Conservation (phyloP, 83 land plant species). For the Isoetes engelmannii region DNA sequence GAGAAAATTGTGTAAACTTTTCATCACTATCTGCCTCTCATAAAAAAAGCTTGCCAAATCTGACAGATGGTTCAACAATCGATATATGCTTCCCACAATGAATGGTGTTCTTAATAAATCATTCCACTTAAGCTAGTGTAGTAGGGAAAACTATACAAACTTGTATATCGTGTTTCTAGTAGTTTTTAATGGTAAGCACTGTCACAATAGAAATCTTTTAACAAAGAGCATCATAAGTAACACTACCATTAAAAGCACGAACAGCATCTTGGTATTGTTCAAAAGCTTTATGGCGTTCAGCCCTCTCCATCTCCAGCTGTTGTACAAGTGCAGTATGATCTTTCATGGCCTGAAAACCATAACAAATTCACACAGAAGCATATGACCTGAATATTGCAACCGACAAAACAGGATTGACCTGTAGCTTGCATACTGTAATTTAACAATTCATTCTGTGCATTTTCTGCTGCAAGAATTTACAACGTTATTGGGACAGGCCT, state of each 20-base stretch:
- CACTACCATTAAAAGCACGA: not conserved
- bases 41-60: too few species aligned
- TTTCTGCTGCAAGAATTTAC: not conserved
- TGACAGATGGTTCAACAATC: too few species aligned
- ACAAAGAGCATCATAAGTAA: not conserved
- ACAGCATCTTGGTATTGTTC: not conserved
- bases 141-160: too few species aligned
- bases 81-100: too few species aligned
- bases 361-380: not conserved
- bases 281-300: slow-evolving; percentile 1
- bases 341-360: slow-evolving; percentile 7
- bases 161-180: too few species aligned
- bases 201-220: not conserved
- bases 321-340: slow-evolving; percentile 3
- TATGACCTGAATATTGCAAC: not conserved
- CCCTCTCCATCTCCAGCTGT: not conserved
- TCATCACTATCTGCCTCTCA: too few species aligned
- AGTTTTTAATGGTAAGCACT: too few species aligned
- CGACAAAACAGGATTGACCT: not conserved
- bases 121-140: too few species aligned
- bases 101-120: too few species aligned
- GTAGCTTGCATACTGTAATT: not conserved
- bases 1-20: too few species aligned
- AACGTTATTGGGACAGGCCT: not conserved
- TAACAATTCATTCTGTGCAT: not conserved